Conservation (phyloP, 2,329 filamentous ascomycete species). For the Macrophomina tecta region DNA sequence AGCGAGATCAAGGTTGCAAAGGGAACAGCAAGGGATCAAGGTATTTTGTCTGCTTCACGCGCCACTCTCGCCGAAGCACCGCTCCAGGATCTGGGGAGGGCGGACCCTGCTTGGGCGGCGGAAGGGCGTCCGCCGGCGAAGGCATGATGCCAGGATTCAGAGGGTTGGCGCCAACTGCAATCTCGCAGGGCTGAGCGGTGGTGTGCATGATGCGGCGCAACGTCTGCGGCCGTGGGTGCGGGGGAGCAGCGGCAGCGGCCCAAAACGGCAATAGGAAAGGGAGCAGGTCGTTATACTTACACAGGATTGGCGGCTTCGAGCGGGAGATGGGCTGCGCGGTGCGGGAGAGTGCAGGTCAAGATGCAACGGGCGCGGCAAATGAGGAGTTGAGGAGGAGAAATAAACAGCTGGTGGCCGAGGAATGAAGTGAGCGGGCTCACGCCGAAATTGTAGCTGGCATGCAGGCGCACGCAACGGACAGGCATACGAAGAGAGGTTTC, state of each 20-base stretch:
- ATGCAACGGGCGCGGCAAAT: slow-evolving; percentile 6
- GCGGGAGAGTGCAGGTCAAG: slow-evolving; percentile 4
- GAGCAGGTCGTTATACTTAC: slow-evolving; percentile 10
- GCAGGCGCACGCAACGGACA: slow-evolving; percentile 13
- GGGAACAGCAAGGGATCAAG: not conserved
- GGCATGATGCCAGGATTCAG: not conserved
- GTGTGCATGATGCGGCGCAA: slow-evolving; percentile 5
- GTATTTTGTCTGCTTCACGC: slow-evolving; percentile 12
- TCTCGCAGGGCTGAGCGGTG: slow-evolving; percentile 21
- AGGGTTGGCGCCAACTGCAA: slow-evolving; percentile 5
- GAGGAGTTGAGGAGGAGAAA: not conserved
- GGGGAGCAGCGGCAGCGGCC: slow-evolving; percentile 12
- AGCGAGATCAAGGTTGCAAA: not conserved
- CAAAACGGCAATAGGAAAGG: slow-evolving; percentile 1
- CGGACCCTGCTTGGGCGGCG: not conserved
- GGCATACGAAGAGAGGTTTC: slow-evolving; percentile 22
- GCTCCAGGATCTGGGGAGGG: not conserved
- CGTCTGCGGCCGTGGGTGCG: slow-evolving; percentile 10
- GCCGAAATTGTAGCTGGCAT: slow-evolving; percentile 22
- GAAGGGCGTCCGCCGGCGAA: not conserved
- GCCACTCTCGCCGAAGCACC: slow-evolving; percentile 1
- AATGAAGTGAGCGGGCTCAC: not conserved
- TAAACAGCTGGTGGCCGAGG: not conserved
- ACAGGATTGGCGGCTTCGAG: not conserved
- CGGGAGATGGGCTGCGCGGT: not conserved